Evolutionary conservation across 2,329 filamentous ascomycete genomes (phyloP).

Genomic region (Ampelomyces quisqualis): DNA sequence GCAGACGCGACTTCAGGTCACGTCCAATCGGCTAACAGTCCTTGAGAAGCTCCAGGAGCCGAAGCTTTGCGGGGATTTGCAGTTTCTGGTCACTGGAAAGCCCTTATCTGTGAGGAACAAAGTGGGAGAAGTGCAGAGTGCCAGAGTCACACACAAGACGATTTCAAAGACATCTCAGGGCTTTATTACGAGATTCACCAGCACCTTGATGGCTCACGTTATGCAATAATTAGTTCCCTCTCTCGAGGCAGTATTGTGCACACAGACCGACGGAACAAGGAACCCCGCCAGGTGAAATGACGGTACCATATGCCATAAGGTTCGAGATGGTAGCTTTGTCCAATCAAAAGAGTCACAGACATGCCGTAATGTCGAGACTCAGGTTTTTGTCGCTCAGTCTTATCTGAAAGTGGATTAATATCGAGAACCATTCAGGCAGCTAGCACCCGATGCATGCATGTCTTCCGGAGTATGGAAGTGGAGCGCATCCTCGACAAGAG

Average conservation of each 20-base stretch:
- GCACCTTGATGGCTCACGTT: constrained; percentile 18
- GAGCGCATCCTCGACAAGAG: no score
- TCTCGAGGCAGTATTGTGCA: neutral
- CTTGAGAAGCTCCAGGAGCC: constrained; percentile 9
- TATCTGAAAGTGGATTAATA: constrained; percentile 26
- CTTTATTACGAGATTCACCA: neutral
- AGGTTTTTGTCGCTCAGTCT: constrained; percentile 20
- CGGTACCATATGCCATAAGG: no score
- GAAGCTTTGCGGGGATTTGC: constrained; percentile 3
- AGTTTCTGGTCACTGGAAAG: no score
- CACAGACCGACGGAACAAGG: constrained; percentile 2
- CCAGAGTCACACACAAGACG: no score
- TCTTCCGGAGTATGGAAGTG: no score
- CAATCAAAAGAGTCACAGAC: constrained; percentile 20
- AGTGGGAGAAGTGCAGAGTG: no score
- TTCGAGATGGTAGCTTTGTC: constrained; percentile 14
- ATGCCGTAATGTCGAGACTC: constrained; percentile 29
- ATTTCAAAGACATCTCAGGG: neutral
- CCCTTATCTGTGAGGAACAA: no score
- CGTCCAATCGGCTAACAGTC: constrained; percentile 24
- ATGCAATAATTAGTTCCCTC: neutral
- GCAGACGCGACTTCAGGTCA: constrained; percentile 21
- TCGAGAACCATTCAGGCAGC: constrained; percentile 22
- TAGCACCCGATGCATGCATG: constrained; percentile 21
- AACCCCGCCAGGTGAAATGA: constrained; percentile 36